Percentiles rank a stretch among this genome's conserved stretches.
phyloP scores from a whole-genome alignment of 805 yeast species.

The Myxozyma nipponensis region DNA sequence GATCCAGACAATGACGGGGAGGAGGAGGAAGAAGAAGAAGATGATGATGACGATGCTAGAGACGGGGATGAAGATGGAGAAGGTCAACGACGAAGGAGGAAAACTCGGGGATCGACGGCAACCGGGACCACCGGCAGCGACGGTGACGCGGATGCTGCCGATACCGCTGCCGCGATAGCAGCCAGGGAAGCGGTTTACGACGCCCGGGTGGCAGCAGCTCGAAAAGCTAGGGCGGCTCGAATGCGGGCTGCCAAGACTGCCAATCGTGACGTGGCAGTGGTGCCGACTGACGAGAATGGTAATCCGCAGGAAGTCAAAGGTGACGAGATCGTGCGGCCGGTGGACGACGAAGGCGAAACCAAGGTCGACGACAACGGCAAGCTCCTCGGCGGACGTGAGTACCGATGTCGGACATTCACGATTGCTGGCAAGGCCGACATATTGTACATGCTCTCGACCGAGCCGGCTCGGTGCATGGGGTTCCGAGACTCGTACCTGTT shows the following conservation, averaged over 20 bases:
- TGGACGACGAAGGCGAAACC: slow-evolving; percentile 71
- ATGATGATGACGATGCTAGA: slow-evolving; percentile 2
- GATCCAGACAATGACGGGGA: slow-evolving; percentile 9
- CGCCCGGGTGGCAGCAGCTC: slow-evolving; percentile 26
- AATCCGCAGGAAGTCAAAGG: slow-evolving; percentile 57
- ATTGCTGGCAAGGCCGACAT: slow-evolving; percentile 58
- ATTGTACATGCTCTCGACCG: slow-evolving; percentile 87
- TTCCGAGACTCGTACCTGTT: slow-evolving; percentile 86
- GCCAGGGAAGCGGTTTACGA: slow-evolving; percentile 11
- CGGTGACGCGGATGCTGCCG: background rate
- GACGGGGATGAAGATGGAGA: slow-evolving; percentile 22
- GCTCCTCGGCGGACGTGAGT: slow-evolving; percentile 68
- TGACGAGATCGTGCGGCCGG: slow-evolving; percentile 75
- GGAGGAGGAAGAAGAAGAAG: slow-evolving; percentile 2
- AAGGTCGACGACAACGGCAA: slow-evolving; percentile 69
- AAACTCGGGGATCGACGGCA: too few species aligned
- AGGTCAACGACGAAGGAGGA: too few species aligned
- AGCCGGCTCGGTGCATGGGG: slow-evolving; percentile 93
- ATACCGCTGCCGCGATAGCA: background rate
- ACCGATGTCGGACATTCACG: slow-evolving; percentile 49
- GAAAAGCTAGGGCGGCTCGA: slow-evolving; percentile 25
- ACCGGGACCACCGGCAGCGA: too few species aligned
- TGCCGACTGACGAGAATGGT: slow-evolving; percentile 63
- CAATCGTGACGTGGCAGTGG: slow-evolving; percentile 43
- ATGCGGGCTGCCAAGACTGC: slow-evolving; percentile 22